These are phyloP conservation scores for Diaporthe capsici DNA, from an alignment of 2,329 filamentous ascomycete species.

Conservation along the genomic window DNA sequence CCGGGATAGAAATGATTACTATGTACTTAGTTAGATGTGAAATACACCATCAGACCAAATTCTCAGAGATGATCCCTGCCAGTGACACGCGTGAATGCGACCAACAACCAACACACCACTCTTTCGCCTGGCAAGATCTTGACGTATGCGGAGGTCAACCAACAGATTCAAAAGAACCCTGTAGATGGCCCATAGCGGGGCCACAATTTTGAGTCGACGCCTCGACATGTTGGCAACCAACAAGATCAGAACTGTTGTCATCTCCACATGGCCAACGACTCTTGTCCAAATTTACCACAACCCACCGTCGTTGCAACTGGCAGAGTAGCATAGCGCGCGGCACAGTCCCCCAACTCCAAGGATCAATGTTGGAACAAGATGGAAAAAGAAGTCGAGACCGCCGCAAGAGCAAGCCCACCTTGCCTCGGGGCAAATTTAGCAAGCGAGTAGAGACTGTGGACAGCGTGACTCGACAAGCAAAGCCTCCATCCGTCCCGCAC, in stretches of 20 bases:
- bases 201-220: slow-evolving; percentile 13
- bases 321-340: slow-evolving; percentile 26
- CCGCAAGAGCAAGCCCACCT: neutral
- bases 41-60: slow-evolving; percentile 28
- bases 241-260: neutral
- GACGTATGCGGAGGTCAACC: neutral
- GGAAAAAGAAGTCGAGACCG: neutral
- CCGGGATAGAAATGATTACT: slow-evolving; percentile 4
- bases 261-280: slow-evolving; percentile 23
- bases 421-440: slow-evolving; percentile 9
- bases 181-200: slow-evolving; percentile 6
- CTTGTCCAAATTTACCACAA: slow-evolving; percentile 21
- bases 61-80: neutral
- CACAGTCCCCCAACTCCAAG: neutral
- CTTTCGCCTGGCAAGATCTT: neutral
- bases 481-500: neutral
- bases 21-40: slow-evolving; percentile 34
- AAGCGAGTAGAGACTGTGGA: neutral
- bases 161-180: slow-evolving; percentile 14
- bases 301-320: neutral
- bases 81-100: neutral
- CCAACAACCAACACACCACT: neutral
- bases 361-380: neutral
- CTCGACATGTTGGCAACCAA: slow-evolving; percentile 18
- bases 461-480: neutral